Conservation (phyloP, 345 rosid genomes). For the Raphanus raphanistrum region DNA sequence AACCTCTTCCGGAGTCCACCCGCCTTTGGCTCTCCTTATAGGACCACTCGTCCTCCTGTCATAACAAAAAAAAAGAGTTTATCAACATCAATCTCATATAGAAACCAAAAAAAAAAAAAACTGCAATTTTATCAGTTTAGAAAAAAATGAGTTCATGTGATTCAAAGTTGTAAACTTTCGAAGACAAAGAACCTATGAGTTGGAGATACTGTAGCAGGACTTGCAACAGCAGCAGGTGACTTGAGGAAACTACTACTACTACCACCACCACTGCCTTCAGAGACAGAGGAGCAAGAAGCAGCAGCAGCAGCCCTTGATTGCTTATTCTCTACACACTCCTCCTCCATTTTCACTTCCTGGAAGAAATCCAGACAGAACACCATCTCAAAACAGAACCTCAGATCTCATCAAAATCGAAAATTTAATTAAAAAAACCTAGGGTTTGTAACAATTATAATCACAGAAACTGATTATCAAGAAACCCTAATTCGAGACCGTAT, state of each 20-base stretch:
- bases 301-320: constrained; percentile 60
- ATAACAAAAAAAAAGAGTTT: constrained; percentile 1
- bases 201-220: constrained; percentile 72
- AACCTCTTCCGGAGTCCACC: constrained; percentile 98
- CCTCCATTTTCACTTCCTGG: constrained; percentile 55
- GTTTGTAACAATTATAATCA: constrained; percentile 30
- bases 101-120: neutral
- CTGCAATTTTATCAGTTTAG: no score
- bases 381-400: constrained; percentile 40
- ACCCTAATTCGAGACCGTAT: neutral
- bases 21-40: constrained; percentile 95
- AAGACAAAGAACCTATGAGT: constrained; percentile 48
- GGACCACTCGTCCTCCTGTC: constrained; percentile 95
- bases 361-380: constrained; percentile 28
- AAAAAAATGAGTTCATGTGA: neutral
- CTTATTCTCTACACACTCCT: constrained; percentile 78
- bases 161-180: neutral
- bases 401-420: constrained; percentile 50
- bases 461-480: neutral
- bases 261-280: constrained; percentile 62
- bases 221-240: constrained; percentile 68
- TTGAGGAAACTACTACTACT: constrained; percentile 52
- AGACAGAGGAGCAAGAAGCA: constrained; percentile 65
- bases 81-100: constrained; percentile 24
- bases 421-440: constrained; percentile 41